Base-by-base conservation (phyloP, 2,329 filamentous ascomycete species). In the Colletotrichum gigasporum region DNA sequence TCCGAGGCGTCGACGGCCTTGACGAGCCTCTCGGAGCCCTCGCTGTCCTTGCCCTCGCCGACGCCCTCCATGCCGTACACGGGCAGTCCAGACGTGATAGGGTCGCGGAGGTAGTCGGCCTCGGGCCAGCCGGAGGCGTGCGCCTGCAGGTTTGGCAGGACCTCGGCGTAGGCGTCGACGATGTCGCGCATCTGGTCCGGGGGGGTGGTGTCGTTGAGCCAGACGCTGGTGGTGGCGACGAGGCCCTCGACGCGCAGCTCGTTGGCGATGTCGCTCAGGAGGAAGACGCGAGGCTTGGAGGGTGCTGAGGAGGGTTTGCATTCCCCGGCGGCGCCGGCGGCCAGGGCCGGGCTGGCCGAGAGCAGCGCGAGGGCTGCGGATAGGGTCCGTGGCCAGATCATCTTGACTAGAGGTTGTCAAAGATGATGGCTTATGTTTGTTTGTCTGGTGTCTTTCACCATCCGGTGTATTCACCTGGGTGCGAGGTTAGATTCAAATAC, bases 191-290 rank as follows among this genome's bases (percentile, higher is more conserved):
- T 78, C 16, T 77, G 71, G 32, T 78, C 69, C 4, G 74, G 69
- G 63, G 73, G 69, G 30, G 73, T 69, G 10, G 70, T 69, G 42
- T 69, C 68, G 30, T 73, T 74, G 61, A 77, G 68, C 77, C 77
- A 80, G 60, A 70, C 74, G 10, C 76, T 79, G 0, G 78, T 79
- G 8, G 69, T 71, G 3, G 76, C 77, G 2, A 75, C 73, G 5
- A 79, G 60, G 1, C 75, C 77, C 39, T 75, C 69, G 2, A 74
- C 76, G 24, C 73, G 70, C 48, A 80, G 75, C 61, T 80, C 76
- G 62, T 78, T 78, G 47, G 72, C 72, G 41, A 78, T 79, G 53
- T 78, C 76, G 22, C 72, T 73, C 11, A 75, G 47, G 51, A 79
- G 71, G 58, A 77, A 76, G 3, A 76, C 71, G 6, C 73, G 69